Percentiles rank a stretch among this genome's conserved stretches.
Conservation (phyloP, 192 early-diverging fungal species). For the Thamnidium elegans region DNA sequence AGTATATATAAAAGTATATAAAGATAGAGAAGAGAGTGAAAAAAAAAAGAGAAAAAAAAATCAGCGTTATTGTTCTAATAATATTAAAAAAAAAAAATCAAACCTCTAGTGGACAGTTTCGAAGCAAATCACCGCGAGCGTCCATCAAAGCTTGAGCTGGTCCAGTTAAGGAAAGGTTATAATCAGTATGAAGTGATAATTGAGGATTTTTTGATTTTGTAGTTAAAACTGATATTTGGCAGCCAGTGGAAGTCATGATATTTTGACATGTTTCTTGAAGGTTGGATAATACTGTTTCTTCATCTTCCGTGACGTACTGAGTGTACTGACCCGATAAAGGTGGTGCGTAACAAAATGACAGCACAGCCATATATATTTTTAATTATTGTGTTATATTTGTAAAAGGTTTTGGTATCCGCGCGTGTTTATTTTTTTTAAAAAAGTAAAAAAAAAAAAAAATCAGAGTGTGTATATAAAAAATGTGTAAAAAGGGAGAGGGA, state of each 20-base stretch:
- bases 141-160: constrained; percentile 36
- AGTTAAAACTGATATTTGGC: constrained; percentile 25
- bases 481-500: too few species aligned
- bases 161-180: constrained; percentile 49
- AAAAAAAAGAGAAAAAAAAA: not conserved
- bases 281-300: constrained; percentile 12
- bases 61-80: not conserved
- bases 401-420: too few species aligned
- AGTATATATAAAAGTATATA: too few species aligned
- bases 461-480: not conserved
- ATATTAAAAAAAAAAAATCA: not conserved
- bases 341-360: constrained; percentile 32
- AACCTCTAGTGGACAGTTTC: constrained; percentile 46
- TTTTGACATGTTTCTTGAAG: constrained; percentile 24
- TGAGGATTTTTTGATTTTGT: constrained; percentile 12
- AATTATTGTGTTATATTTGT: too few species aligned
- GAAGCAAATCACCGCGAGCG: constrained; percentile 42
- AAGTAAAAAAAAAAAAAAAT: constrained; percentile 4
- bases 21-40: constrained; percentile 2
- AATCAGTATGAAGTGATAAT: constrained; percentile 34
- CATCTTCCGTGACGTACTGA: constrained; percentile 4
- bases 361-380: constrained; percentile 3
- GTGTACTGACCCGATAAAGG: constrained; percentile 31
- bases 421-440: not conserved
- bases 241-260: constrained; percentile 23